Evolutionary conservation across 2,329 filamentous ascomycete genomes (phyloP), one percentile per base, ranked within the genome.

Genomic region (Alternaria arborescens): DNA sequence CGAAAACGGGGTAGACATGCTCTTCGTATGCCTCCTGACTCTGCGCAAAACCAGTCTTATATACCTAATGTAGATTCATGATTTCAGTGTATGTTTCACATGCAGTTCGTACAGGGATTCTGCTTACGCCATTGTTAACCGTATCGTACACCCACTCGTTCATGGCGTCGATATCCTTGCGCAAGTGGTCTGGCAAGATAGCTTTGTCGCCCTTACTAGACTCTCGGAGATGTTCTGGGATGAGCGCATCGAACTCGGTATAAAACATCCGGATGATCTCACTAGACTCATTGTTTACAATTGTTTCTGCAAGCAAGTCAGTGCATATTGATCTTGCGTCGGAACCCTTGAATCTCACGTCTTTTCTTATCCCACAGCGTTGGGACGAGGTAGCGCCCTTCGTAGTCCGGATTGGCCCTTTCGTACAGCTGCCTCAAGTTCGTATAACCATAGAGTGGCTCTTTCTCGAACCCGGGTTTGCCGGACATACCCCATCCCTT

Each of bases 1-100:
- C 83, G 77, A 97, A 97, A 11, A 97, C 85, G 0, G 84, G 82
- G 8, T 77, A 78, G 2, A 96, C 89, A 71, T 91, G 89, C 60
- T 85, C 84, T 73, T 94, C 91, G 79, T 97, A 97, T 2, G 93
- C 93, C 67, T 88, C 87, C 79, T 94, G 90, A 0, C 89, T 91
- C 2, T 90, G 94, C 32, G 93, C 93, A 73, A 97, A 97, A 44
- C 93, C 94, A 61, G 88, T 78, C 69, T 84, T 83, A 70, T 84
- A 86, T 8, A 86, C 34, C 34, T 36, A 5, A 36, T 36, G 14
- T 16, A 16, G 5, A 14, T 36, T 12, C 6, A 36, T 16, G 14
- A 36, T n/a, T 12, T 36, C 34, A 36, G 12, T 36, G 14, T 36
- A 7, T 26, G 24, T 26, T 26, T 26, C 24, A 26, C 6, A 26